Evolutionary conservation across 805 yeast species (phyloP).

Genomic region (Ogataea thermomethanolica): DNA sequence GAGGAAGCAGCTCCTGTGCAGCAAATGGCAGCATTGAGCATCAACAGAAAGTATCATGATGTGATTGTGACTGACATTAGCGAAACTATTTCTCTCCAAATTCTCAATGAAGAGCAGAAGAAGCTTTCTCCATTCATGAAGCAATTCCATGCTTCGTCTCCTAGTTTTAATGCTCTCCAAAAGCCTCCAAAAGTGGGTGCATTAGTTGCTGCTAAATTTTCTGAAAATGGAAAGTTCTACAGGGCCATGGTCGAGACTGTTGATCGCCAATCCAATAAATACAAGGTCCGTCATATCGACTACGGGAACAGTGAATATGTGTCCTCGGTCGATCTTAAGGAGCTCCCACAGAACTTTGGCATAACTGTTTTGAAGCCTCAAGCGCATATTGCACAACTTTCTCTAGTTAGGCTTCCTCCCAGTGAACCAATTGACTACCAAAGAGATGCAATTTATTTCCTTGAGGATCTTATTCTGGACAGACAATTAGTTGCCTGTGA

Average conservation of each 20-base stretch:
- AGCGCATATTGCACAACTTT: constrained; percentile 52
- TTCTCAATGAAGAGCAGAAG: constrained; percentile 36
- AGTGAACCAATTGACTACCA: constrained; percentile 50
- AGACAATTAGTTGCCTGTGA: constrained; percentile 54
- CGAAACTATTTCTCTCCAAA: constrained; percentile 42
- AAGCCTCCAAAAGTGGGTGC: constrained; percentile 51
- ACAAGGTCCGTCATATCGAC: constrained; percentile 57
- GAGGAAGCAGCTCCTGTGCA: constrained; percentile 34
- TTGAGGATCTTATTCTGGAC: constrained; percentile 52
- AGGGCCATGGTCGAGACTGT: constrained; percentile 51
- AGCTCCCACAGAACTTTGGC: constrained; percentile 50
- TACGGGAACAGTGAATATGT: constrained; percentile 54
- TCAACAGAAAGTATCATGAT: constrained; percentile 43
- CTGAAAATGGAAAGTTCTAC: constrained; percentile 51
- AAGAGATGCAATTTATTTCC: constrained; percentile 48
- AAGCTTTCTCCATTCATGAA: constrained; percentile 44
- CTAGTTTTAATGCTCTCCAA: constrained; percentile 35
- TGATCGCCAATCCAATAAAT: constrained; percentile 42
- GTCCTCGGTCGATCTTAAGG: constrained; percentile 42
- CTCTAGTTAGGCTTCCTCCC: constrained; percentile 57
- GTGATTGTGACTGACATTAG: constrained; percentile 50
- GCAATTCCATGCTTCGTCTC: constrained; percentile 39
- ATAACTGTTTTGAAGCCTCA: constrained; percentile 43
- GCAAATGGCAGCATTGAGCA: constrained; percentile 22
- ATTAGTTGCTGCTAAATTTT: constrained; percentile 49